Conservation (phyloP, 768 basidiomycete genomes). For the Lentinus tigrinus region DNA sequence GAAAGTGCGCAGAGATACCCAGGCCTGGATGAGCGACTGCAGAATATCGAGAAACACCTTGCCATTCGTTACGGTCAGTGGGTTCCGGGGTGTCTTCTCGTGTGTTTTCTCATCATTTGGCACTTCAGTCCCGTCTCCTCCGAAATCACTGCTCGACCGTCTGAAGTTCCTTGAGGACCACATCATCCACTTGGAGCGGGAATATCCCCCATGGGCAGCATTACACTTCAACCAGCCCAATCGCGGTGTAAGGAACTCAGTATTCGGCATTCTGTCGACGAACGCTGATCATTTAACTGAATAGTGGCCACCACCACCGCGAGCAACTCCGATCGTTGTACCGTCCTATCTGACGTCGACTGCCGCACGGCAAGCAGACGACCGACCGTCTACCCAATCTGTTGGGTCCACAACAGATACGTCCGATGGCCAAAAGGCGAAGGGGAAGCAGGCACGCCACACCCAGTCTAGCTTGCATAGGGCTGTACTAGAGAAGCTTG, state of each 20-base stretch:
- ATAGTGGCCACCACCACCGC: slow-evolving; percentile 85
- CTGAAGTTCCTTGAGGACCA: slow-evolving; percentile 76
- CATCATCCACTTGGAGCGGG: slow-evolving; percentile 71
- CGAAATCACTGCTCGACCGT: slow-evolving; percentile 60
- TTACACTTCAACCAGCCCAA: slow-evolving; percentile 86
- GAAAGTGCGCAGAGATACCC: slow-evolving; percentile 48
- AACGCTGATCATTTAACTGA: too few relatives aligned
- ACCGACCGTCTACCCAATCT: not conserved
- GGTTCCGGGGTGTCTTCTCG: not conserved
- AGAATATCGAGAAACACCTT: slow-evolving; percentile 69
- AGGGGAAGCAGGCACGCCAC: slow-evolving; percentile 30
- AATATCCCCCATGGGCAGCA: slow-evolving; percentile 86
- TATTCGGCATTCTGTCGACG: not conserved
- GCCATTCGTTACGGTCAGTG: slow-evolving; percentile 68
- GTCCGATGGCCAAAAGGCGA: slow-evolving; percentile 20
- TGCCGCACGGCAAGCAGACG: not conserved
- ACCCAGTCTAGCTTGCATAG: slow-evolving; percentile 64
- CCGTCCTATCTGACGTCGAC: slow-evolving; percentile 57
- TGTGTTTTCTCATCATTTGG: not conserved
- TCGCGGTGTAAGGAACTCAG: slow-evolving; percentile 58
- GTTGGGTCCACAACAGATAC: not conserved
- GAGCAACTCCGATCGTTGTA: slow-evolving; percentile 74
- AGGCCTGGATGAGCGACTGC: slow-evolving; percentile 61
- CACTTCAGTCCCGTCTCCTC: slow-evolving; percentile 64
- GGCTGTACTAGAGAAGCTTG: slow-evolving; percentile 72